Evolutionary conservation across 108 stramenopile species (phyloP).

Genomic region (Cylindrotheca fusiformis): DNA sequence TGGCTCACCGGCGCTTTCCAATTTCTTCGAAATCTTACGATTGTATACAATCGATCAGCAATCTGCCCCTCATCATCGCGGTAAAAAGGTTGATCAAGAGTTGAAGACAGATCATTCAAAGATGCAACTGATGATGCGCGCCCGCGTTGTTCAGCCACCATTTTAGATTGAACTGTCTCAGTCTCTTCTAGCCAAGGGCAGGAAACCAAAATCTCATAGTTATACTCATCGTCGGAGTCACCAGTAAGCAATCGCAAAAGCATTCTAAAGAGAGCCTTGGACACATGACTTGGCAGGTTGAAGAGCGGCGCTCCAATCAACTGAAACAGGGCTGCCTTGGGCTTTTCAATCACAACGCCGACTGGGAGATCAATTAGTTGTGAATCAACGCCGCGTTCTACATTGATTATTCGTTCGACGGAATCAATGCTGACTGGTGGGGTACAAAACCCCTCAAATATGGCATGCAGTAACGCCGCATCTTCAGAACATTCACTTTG

Average conservation of each 20-base stretch:
- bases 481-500: not conserved
- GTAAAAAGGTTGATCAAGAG: constrained; percentile 4
- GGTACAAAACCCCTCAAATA: constrained; percentile 55
- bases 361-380: constrained; percentile 4
- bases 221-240: constrained; percentile 55
- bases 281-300: constrained; percentile 46
- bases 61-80: constrained; percentile 8
- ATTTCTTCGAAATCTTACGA: constrained; percentile 26
- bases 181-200: constrained; percentile 23
- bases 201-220: constrained; percentile 42
- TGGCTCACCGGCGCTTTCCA: constrained; percentile 20
- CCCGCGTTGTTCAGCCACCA: not conserved
- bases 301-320: not conserved
- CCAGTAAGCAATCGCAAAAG: constrained; percentile 56
- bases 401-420: constrained; percentile 29
- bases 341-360: constrained; percentile 16
- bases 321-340: constrained; percentile 8
- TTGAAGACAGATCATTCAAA: not conserved
- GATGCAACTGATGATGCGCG: constrained; percentile 1
- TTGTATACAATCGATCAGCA: constrained; percentile 21
- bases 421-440: constrained; percentile 41
- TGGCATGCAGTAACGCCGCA: constrained; percentile 36
- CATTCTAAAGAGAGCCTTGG: constrained; percentile 56
- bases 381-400: constrained; percentile 21
- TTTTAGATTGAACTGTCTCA: not conserved